Percentiles rank a stretch among this genome's conserved stretches.
These are phyloP conservation scores for Dissophora ornata DNA, from an alignment of 192 early-diverging fungal genomes.

Conservation along the genomic window DNA sequence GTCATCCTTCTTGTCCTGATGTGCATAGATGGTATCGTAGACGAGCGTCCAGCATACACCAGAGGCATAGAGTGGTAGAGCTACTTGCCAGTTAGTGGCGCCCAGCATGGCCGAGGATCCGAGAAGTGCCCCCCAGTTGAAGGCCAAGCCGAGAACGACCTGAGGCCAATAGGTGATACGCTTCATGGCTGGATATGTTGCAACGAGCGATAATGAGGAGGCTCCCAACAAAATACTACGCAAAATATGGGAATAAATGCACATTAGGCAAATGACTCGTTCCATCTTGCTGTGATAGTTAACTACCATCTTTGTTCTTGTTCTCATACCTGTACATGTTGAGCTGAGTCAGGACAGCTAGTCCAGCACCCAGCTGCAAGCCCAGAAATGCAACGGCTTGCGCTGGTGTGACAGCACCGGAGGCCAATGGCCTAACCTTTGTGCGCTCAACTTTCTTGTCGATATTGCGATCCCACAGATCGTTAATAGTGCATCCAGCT, in stretches of 20 bases:
- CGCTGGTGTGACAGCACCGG: conserved; percentile 72
- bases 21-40: conserved; percentile 97
- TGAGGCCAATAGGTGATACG: conserved; percentile 97
- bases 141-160: conserved; percentile 86
- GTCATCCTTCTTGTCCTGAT: conserved; percentile 96
- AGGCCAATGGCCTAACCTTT: conserved; percentile 82
- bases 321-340: conserved; percentile 81
- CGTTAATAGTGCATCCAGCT: conserved; percentile 97
- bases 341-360: conserved; percentile 89
- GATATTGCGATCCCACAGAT: conserved; percentile 94
- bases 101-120: conserved; percentile 89
- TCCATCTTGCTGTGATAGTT: too few relatives aligned
- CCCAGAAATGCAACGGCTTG: conserved; percentile 85
- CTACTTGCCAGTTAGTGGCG: conserved; percentile 71
- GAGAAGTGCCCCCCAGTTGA: conserved; percentile 93
- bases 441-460: conserved; percentile 91
- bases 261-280: neutral
- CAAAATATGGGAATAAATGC: neutral
- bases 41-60: conserved; percentile 94
- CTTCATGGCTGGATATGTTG: conserved; percentile 93
- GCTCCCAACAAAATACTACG: conserved; percentile 82
- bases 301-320: neutral
- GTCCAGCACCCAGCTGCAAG: conserved; percentile 79
- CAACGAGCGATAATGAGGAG: conserved; percentile 81
- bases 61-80: conserved; percentile 84